Evolutionary conservation across 2,329 filamentous ascomycete species (phyloP).

Genomic region (Fusarium austroafricanum): DNA sequence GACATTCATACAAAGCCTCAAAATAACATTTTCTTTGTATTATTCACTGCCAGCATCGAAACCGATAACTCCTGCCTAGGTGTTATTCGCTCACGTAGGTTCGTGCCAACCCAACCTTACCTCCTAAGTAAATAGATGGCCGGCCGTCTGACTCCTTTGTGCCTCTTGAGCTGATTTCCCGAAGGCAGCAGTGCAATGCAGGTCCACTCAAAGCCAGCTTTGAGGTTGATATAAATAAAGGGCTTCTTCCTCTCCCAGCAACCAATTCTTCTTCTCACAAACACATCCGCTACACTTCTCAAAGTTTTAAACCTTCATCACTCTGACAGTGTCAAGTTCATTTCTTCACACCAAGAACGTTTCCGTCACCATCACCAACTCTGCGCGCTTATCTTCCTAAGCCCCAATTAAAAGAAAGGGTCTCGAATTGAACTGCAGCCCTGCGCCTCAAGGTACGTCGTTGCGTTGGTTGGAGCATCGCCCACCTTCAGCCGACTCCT

Average conservation of each 20-base stretch:
- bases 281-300: neutral
- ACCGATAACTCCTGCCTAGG: neutral
- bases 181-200: slow-evolving; percentile 36
- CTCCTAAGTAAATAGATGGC: neutral
- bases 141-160: slow-evolving; percentile 23
- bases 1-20: neutral
- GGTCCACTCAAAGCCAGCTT: neutral
- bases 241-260: neutral
- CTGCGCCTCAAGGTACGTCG: slow-evolving; percentile 32
- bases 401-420: slow-evolving; percentile 19
- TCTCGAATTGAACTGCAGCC: slow-evolving; percentile 23
- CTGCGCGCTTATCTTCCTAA: slow-evolving; percentile 9
- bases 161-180: slow-evolving; percentile 11
- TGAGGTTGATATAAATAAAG: slow-evolving; percentile 10
- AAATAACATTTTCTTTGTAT: slow-evolving; percentile 10
- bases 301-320: no score
- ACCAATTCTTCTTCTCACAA: neutral
- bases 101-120: slow-evolving; percentile 5
- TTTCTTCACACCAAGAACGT: neutral
- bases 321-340: neutral
- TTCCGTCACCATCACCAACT: neutral
- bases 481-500: slow-evolving; percentile 33
- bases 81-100: neutral
- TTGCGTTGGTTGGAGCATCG: slow-evolving; percentile 25
- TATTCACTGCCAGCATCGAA: neutral